Base-by-base conservation (phyloP, 192 early-diverging fungal genomes). In the Umbelopsis sp. region DNA sequence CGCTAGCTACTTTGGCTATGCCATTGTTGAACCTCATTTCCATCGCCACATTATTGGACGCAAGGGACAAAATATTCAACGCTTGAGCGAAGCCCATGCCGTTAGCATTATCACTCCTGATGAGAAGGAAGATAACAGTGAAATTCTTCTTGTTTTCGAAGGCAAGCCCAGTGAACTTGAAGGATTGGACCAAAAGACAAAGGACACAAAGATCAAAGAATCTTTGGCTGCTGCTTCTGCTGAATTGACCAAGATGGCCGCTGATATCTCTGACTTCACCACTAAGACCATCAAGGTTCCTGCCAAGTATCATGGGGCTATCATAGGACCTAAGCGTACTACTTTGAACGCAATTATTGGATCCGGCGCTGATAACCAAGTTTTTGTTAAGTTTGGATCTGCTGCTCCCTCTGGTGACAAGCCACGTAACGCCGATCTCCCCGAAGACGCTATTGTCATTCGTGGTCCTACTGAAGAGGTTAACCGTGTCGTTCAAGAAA, bases 61-160 rank as follows among this genome's bases (percentile, higher is more conserved):
- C 69, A 86, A 88, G 65, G 90, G 88, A 7, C 76, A 83, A 65
- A 88, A 86, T 54, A 74, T 90, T 5, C 83, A 86, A 32, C 88
- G 93, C 20, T 81, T 94, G 71, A 88, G 89, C 51, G 78, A 86
- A 7, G 76, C 82, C 41, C 86, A 90, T 41, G 80, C 79, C 17
- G 91, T 95, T 5, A 93, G 91, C 70, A 84, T 94, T 6, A 86
- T 97, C 66, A 89, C 96, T n/a, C 92, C 94, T 32, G 80, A 87
- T 69, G 83, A 82, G 65, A 74, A 80, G 62, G 86, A 91, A 11
- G 85, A 89, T 29, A 85, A 81, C n/a, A 83, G 88, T 71, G 90
- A 90, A 56, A 85, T 98, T 47, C 75, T 97, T 7, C 71, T 98
- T 8, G 92, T 96, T 9, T 93, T 89, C 68, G 91, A 92, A 75